Base-by-base conservation (phyloP, 2,329 filamentous ascomycete species). In the Penicillium crustosum region DNA sequence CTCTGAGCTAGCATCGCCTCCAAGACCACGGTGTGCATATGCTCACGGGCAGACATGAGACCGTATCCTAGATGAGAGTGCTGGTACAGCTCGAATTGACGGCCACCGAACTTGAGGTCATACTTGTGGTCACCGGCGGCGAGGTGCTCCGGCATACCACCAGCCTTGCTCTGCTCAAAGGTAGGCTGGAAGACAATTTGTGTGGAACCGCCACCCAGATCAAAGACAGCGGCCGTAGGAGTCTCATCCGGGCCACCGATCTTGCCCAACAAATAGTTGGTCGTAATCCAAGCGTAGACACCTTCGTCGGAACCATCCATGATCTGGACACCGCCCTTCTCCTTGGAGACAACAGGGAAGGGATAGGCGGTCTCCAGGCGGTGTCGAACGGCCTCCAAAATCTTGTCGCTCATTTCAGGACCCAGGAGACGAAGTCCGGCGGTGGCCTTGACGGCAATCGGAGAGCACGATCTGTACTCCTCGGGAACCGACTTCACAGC, bases 101-200 rank as follows among this genome's bases (percentile, higher is more conserved):
- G 89, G 61, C 93, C 93, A 64, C 93, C 93, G 70, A 97, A 99
- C 63, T 86, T 84, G 58, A 99, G 87, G 52, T 88, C 84, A 78
- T 97, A 99, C 79, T 96, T 97, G 85, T 99, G 94, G 72, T 97
- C 93, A 56, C 94, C 94, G 43, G 93, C 89, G 19, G 88, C 84
- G 69, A 99, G 83, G 74, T 88, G 89, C 73, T 91, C 88, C 0
- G 93, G 93, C 82, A 97, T 89, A 59, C 92, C 93, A 61, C 90
- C 90, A 49, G 83, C 80, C 55, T 84, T 77, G 56, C 84, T 83
- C 55, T 85, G 83, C 73, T 90, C 89, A 78, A 96, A 99, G 51
- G 89, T 96, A 23, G 95, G 95, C 81, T 99, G 87, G 77, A 97
- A 99, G 66, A 99, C 95, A 72, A 99, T 97, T 79, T 99, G 94